phyloP scores from a whole-genome alignment of 352 stramenopile genomes.

The Pilasporangium apinafurcum region DNA sequence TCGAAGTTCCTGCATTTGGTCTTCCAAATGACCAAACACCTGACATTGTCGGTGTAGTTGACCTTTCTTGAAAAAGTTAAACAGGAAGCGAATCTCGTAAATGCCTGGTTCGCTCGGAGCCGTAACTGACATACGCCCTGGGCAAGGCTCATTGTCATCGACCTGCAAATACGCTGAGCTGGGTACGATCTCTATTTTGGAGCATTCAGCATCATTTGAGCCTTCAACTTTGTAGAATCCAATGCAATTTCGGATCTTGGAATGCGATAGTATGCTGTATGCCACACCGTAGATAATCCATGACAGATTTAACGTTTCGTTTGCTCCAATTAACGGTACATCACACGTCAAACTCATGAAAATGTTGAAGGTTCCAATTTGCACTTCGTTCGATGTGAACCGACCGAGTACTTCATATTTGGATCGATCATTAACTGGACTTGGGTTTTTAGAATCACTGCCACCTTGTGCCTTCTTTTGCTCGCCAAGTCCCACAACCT shows the following conservation, averaged over 20 bases:
- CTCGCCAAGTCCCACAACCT: conserved; percentile 13
- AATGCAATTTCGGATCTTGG: conserved; percentile 44
- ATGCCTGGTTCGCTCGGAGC: conserved; percentile 38
- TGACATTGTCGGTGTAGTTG: conserved; percentile 54
- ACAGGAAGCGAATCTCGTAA: conserved; percentile 59
- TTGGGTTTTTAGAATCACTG: conserved; percentile 16
- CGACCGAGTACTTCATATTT: conserved; percentile 42
- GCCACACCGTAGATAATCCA: conserved; percentile 47
- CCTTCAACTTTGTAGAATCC: conserved; percentile 47
- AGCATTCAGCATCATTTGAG: conserved; percentile 10
- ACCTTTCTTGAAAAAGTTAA: conserved; percentile 59
- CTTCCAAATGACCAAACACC: conserved; percentile 45
- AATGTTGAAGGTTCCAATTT: conserved; percentile 55
- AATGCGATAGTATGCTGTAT: conserved; percentile 39
- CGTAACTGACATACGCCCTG: conserved; percentile 37
- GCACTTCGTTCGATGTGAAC: conserved; percentile 41
- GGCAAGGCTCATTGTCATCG: conserved; percentile 21
- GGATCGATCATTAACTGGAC: background rate
- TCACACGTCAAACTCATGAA: conserved; percentile 63
- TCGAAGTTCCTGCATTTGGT: conserved; percentile 55
- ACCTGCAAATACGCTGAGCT: conserved; percentile 41
- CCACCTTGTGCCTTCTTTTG: conserved; percentile 13
- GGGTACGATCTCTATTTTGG: conserved; percentile 45
- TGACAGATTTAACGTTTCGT: conserved; percentile 39
- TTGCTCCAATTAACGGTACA: conserved; percentile 27